A percentile compares a stretch with the other conserved stretches of the same genome.
phyloP scores from a whole-genome alignment of 2,329 filamentous ascomycete species.

The Talaromyces pinophilus region DNA sequence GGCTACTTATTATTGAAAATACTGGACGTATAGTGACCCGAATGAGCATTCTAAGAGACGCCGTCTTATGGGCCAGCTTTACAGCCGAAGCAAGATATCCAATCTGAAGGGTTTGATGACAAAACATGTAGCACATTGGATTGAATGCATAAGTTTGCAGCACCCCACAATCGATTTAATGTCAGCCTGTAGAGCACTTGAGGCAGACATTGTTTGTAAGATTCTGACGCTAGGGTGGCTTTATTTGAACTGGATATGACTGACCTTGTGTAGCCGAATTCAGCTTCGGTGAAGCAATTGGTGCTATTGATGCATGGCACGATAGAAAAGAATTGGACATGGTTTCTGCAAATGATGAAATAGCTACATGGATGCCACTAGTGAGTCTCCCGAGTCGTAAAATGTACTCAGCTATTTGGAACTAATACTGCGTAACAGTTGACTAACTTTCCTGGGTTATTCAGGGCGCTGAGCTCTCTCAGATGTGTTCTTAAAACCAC shows the following conservation, averaged over 20 bases:
- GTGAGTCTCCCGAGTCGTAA: not conserved
- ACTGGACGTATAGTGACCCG: not conserved
- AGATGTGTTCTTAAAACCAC: not conserved
- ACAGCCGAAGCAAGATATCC: conserved; percentile 8
- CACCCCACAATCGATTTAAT: not conserved
- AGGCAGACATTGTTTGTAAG: conserved; percentile 16
- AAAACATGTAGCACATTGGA: not conserved
- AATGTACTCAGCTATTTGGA: no score
- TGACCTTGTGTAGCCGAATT: not conserved
- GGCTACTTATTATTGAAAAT: not conserved
- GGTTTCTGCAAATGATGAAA: not conserved
- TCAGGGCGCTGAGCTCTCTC: not conserved
- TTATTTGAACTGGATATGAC: not conserved
- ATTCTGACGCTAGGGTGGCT: not conserved
- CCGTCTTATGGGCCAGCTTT: conserved; percentile 15
- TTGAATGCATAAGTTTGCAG: not conserved
- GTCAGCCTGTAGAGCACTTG: conserved; percentile 6
- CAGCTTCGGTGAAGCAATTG: conserved; percentile 1
- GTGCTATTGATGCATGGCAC: not conserved
- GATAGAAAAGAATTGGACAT: not conserved
- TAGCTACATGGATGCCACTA: conserved; percentile 7
- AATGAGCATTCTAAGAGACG: conserved; percentile 10
- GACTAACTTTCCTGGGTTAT: not conserved
- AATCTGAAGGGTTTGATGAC: not conserved
- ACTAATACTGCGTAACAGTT: not conserved